phyloP scores from a whole-genome alignment of 345 rosid species.

The Firmiana major region DNA sequence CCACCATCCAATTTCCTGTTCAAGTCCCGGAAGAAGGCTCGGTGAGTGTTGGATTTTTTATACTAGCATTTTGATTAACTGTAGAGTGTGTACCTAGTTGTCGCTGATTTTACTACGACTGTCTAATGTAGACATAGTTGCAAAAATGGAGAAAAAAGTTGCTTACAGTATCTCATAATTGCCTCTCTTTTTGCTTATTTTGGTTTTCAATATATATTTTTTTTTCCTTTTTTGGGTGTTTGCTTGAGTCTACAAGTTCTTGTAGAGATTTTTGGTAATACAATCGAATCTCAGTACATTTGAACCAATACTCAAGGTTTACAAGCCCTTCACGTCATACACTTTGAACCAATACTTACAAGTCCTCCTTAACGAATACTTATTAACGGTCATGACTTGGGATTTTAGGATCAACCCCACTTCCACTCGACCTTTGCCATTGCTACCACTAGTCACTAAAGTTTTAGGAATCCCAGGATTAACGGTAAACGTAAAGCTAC shows the following conservation, averaged over 20 bases:
- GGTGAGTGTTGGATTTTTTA: slow-evolving; percentile 21
- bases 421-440: slow-evolving; percentile 17
- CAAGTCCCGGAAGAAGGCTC: slow-evolving; percentile 48
- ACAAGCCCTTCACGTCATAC: not conserved
- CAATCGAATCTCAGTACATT: too few species aligned
- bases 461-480: slow-evolving; percentile 28
- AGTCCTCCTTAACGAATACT: not conserved
- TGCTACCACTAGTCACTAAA: slow-evolving; percentile 10
- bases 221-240: not conserved
- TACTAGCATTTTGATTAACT: slow-evolving; percentile 20
- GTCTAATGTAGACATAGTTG: slow-evolving; percentile 24
- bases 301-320: too few species aligned
- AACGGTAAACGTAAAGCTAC: slow-evolving; percentile 20
- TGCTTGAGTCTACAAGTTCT: slow-evolving; percentile 7
- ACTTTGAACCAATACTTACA: too few species aligned
- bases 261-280: too few species aligned
- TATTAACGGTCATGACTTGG: slow-evolving; percentile 11
- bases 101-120: slow-evolving; percentile 25
- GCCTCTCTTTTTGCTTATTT: not conserved
- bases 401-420: slow-evolving; percentile 9
- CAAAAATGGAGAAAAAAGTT: slow-evolving; percentile 5
- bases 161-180: slow-evolving; percentile 4
- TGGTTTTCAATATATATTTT: not conserved
- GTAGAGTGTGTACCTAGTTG: slow-evolving; percentile 32
- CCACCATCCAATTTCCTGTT: slow-evolving; percentile 60